A percentile compares a stretch with the other conserved stretches of the same genome.
These are phyloP conservation scores for Mycotypha africana DNA, from an alignment of 371 early-diverging fungal genomes.

Conservation along the genomic window DNA sequence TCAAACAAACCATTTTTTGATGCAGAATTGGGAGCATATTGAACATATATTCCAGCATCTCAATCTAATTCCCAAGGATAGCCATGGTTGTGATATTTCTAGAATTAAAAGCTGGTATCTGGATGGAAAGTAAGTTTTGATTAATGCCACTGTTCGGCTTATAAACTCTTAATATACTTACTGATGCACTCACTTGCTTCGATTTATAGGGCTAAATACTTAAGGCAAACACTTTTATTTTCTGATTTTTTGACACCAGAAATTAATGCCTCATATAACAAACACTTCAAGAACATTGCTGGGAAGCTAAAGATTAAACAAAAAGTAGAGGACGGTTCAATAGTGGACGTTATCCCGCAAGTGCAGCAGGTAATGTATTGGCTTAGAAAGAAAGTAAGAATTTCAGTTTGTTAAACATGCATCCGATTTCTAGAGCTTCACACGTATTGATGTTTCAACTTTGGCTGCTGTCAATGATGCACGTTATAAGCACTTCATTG, in stretches of 20 bases:
- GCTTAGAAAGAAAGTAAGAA: background rate
- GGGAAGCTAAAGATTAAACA: conserved; percentile 74
- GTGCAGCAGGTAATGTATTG: conserved; percentile 67
- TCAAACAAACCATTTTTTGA: conserved; percentile 78
- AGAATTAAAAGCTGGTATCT: conserved; percentile 83
- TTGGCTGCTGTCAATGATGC: conserved; percentile 68
- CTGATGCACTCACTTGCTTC: too few species aligned
- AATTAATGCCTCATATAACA: conserved; percentile 78
- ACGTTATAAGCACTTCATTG: conserved; percentile 84
- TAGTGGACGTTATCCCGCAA: conserved; percentile 72
- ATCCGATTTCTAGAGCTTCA: conserved; percentile 55
- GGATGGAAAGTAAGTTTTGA: conserved; percentile 58
- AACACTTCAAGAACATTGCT: conserved; percentile 66
- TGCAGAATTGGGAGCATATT: conserved; percentile 99
- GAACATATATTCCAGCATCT: conserved; percentile 75
- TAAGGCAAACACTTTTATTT: conserved; percentile 85
- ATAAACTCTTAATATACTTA: too few species aligned
- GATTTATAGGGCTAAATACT: conserved; percentile 61
- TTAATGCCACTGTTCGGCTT: background rate
- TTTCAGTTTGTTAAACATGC: background rate
- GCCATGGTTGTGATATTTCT: conserved; percentile 93
- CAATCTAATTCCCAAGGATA: conserved; percentile 81
- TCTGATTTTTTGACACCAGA: conserved; percentile 83
- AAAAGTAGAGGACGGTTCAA: conserved; percentile 55
- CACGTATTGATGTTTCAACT: conserved; percentile 56